These are phyloP conservation scores for Entomortierella beljakovae DNA, from an alignment of 192 early-diverging fungal genomes.

Conservation along the genomic window DNA sequence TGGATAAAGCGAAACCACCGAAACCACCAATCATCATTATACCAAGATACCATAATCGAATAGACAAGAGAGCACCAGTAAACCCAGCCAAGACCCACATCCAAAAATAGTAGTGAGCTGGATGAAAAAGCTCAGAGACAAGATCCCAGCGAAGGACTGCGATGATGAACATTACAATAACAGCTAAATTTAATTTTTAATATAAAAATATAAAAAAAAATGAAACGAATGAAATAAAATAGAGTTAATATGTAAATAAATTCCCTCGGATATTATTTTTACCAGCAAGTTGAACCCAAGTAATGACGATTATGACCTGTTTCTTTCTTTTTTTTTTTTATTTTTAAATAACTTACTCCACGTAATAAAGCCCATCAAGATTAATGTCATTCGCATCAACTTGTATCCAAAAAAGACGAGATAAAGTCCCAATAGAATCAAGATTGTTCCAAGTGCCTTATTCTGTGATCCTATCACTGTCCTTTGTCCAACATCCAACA, in stretches of 20 bases:
- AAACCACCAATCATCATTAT: slow-evolving; percentile 34
- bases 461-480: slow-evolving; percentile 18
- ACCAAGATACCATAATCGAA: slow-evolving; percentile 46
- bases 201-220: neutral
- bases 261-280: neutral
- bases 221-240: neutral
- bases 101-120: slow-evolving; percentile 31
- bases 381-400: slow-evolving; percentile 34
- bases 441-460: slow-evolving; percentile 13
- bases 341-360: slow-evolving; percentile 34
- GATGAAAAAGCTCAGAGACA: slow-evolving; percentile 20
- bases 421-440: slow-evolving; percentile 19
- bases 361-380: slow-evolving; percentile 33
- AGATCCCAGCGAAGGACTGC: slow-evolving; percentile 19
- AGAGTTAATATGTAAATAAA: neutral
- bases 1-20: slow-evolving; percentile 38
- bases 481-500: slow-evolving; percentile 41
- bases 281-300: too few species aligned
- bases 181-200: slow-evolving; percentile 9
- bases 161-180: slow-evolving; percentile 21
- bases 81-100: slow-evolving; percentile 30
- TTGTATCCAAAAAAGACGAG: slow-evolving; percentile 47
- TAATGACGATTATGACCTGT: neutral
- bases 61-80: slow-evolving; percentile 13
- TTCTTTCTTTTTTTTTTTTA: neutral